Evolutionary conservation across 345 rosid species (phyloP).

Genomic region (Limnanthes douglasii): DNA sequence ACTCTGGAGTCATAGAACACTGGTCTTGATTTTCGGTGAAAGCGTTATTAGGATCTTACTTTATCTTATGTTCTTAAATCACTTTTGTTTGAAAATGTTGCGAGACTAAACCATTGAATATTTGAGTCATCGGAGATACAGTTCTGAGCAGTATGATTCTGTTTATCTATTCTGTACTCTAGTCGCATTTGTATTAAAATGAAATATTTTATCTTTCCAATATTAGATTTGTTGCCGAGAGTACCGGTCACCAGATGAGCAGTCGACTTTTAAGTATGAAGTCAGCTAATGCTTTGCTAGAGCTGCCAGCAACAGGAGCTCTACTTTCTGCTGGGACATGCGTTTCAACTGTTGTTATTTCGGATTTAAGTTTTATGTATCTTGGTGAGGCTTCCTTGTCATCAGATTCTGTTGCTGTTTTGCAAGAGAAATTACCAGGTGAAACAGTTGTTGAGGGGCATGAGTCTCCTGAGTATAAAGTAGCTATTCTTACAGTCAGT

Average conservation of each 20-base stretch:
- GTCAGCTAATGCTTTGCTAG: constrained; percentile 80
- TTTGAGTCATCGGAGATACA: no score
- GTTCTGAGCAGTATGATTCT: no score
- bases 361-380: constrained; percentile 30
- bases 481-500: constrained; percentile 79
- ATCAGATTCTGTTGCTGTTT: constrained; percentile 18
- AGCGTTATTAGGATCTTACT: no score
- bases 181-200: constrained; percentile 3
- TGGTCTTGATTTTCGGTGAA: no score
- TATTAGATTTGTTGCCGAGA: constrained; percentile 80
- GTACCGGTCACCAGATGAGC: constrained; percentile 87
- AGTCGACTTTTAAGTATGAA: constrained; percentile 91
- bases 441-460: constrained; percentile 14
- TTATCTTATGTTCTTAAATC: no score
- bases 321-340: constrained; percentile 60
- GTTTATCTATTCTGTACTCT: constrained; percentile 1
- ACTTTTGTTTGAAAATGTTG: no score
- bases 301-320: constrained; percentile 53
- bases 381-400: constrained; percentile 9
- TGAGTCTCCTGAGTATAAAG: constrained; percentile 25
- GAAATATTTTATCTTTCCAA: constrained; percentile 6
- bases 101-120: no score
- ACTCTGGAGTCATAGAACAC: no score
- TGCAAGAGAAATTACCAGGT: constrained; percentile 15
- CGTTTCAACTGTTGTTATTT: constrained; percentile 52